These are phyloP conservation scores for Trichoderma sp. DNA, from an alignment of 2,329 filamentous ascomycete species.

Conservation along the genomic window DNA sequence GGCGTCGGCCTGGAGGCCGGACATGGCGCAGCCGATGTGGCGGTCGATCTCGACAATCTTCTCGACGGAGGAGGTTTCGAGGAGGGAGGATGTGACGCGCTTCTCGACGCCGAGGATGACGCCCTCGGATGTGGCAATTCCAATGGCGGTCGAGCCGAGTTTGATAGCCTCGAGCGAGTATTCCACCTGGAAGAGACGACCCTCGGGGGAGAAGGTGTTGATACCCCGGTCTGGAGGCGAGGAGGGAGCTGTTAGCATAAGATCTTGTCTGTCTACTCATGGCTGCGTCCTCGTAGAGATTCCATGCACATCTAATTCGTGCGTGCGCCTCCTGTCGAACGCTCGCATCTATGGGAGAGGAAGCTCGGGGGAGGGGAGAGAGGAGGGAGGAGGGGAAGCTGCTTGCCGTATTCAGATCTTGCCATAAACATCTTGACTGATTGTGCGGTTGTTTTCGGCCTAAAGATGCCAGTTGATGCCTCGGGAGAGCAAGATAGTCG, in stretches of 20 bases:
- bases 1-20: constrained; percentile 93
- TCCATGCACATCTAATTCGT: not conserved
- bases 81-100: constrained; percentile 94
- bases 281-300: not conserved
- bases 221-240: constrained; percentile 82
- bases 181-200: constrained; percentile 99
- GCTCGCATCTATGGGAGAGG: not conserved
- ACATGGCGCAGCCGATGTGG: constrained; percentile 99
- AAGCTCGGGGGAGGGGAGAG: not conserved
- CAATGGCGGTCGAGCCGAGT: constrained; percentile 96
- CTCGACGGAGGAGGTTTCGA: constrained; percentile 96
- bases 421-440: constrained; percentile 94
- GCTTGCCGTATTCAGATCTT: constrained; percentile 91
- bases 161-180: constrained; percentile 99
- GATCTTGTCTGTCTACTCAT: not conserved
- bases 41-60: constrained; percentile 99
- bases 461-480: constrained; percentile 7
- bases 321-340: not conserved
- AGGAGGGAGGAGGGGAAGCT: constrained; percentile 34
- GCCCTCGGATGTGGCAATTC: constrained; percentile 91
- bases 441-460: constrained; percentile 31
- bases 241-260: constrained; percentile 28
- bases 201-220: constrained; percentile 99
- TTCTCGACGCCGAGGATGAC: constrained; percentile 98
- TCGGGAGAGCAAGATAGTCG: not conserved